These are phyloP conservation scores for Pseudoneurospora amorphoporcata DNA, from an alignment of 495 filamentous ascomycete genomes.

Conservation along the genomic window DNA sequence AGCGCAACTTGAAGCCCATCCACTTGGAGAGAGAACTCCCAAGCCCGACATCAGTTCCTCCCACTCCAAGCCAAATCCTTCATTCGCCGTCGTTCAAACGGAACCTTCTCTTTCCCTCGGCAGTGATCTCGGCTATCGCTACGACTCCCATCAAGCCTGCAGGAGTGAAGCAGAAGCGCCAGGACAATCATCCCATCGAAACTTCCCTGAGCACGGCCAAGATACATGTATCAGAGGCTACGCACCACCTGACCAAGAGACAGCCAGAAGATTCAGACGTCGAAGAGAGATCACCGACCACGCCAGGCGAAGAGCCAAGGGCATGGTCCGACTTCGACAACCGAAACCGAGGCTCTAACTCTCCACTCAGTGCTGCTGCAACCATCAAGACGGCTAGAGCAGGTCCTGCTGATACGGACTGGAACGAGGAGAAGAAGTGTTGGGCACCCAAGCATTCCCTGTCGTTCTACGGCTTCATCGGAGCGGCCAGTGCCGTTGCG, in stretches of 20 bases:
- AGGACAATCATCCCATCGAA: neutral
- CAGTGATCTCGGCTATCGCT: neutral
- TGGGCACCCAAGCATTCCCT: too few species aligned
- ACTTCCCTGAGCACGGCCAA: neutral
- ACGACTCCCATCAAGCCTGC: neutral
- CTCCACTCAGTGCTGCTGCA: too few species aligned
- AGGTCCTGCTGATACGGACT: too few species aligned
- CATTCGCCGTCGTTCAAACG: neutral
- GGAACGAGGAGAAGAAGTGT: too few species aligned
- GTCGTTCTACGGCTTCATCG: too few species aligned
- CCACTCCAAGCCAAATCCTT: neutral
- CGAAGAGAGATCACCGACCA: neutral
- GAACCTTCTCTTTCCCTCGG: neutral
- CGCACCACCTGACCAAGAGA: neutral
- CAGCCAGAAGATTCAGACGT: neutral
- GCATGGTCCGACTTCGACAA: neutral
- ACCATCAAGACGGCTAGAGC: too few species aligned
- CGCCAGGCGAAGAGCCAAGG: neutral
- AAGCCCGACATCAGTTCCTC: neutral
- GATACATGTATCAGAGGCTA: neutral
- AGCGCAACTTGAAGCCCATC: neutral
- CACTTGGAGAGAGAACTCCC: neutral
- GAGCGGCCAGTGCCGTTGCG: too few species aligned
- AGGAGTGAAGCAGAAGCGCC: neutral
- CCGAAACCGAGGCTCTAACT: neutral